These are phyloP conservation scores for Tricholoma saponaceum DNA, from an alignment of 768 basidiomycete genomes.

Conservation along the genomic window DNA sequence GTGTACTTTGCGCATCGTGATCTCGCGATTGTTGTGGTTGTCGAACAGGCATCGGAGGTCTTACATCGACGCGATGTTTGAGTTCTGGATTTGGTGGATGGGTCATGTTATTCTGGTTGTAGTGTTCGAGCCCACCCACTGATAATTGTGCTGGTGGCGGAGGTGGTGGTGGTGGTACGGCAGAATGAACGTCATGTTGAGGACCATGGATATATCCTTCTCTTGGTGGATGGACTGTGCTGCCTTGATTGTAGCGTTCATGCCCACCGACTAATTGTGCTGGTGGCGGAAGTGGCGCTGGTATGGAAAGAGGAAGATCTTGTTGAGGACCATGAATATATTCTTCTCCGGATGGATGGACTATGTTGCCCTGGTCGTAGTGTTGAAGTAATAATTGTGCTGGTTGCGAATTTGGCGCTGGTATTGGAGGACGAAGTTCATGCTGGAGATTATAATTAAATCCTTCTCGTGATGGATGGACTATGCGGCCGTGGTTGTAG, in stretches of 20 bases:
- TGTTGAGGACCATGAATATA: not conserved
- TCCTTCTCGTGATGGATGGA: not conserved
- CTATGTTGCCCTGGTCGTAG: not conserved
- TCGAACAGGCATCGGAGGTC: not conserved
- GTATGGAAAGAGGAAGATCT: not conserved
- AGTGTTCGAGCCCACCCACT: not conserved
- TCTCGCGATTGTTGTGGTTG: constrained; percentile 4
- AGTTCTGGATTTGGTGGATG: not conserved
- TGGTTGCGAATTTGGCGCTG: not conserved
- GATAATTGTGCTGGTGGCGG: not conserved
- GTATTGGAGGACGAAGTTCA: not conserved
- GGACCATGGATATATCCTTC: not conserved
- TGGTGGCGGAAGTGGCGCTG: not conserved
- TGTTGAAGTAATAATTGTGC: not conserved
- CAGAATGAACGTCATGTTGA: not conserved
- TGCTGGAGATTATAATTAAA: not conserved
- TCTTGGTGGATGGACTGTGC: not conserved
- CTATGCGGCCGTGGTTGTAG: not conserved
- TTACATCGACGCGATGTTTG: not conserved
- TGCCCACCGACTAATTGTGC: not conserved
- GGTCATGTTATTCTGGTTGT: not conserved
- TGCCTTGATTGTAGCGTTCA: not conserved
- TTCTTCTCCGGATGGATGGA: not conserved
- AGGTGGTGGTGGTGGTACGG: not conserved
- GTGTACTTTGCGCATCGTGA: constrained; percentile 3